Evolutionary conservation across 306 rosid species (phyloP).

Genomic region (Echinosophora koreensis): DNA sequence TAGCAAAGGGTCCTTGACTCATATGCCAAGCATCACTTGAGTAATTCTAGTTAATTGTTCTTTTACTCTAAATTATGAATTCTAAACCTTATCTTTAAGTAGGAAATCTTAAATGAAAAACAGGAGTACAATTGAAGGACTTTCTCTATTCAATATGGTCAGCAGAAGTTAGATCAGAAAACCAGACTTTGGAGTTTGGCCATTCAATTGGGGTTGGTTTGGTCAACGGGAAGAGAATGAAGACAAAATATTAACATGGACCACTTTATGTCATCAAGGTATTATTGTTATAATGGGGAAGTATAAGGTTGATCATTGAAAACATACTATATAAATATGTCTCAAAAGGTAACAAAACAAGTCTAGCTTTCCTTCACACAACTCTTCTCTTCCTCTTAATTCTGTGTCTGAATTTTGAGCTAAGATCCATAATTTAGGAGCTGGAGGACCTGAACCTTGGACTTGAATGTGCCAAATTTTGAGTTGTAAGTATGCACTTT

Average conservation of each 20-base stretch:
- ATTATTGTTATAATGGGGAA: slow-evolving; percentile 41
- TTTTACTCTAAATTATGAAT: not conserved
- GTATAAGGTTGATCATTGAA: slow-evolving; percentile 37
- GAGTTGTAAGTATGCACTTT: slow-evolving; percentile 21
- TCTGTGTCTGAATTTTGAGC: slow-evolving; percentile 3
- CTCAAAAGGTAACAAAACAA: not conserved
- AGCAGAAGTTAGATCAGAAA: not conserved
- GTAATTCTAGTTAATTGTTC: slow-evolving; percentile 2
- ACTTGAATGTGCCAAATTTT: slow-evolving; percentile 10
- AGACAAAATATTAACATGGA: slow-evolving; percentile 26
- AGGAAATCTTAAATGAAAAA: not conserved
- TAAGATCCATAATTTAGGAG: slow-evolving; percentile 32
- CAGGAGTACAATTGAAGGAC: not conserved
- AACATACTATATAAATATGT: slow-evolving; percentile 47
- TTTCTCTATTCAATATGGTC: not conserved
- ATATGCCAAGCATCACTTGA: slow-evolving; percentile 43
- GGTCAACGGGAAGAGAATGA: slow-evolving; percentile 37
- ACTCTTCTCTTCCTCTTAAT: slow-evolving; percentile 18
- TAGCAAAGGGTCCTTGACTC: slow-evolving; percentile 41
- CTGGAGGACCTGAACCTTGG: slow-evolving; percentile 23
- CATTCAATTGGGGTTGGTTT: slow-evolving; percentile 27
- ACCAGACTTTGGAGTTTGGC: slow-evolving; percentile 5
- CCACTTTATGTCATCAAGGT: slow-evolving; percentile 35
- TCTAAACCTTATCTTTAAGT: not conserved
- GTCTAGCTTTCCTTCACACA: slow-evolving; percentile 27